Evolutionary conservation across 2,329 filamentous ascomycete species (phyloP), one percentile per base, ranked within the genome.

Genomic region (Claviceps fusiformis): DNA sequence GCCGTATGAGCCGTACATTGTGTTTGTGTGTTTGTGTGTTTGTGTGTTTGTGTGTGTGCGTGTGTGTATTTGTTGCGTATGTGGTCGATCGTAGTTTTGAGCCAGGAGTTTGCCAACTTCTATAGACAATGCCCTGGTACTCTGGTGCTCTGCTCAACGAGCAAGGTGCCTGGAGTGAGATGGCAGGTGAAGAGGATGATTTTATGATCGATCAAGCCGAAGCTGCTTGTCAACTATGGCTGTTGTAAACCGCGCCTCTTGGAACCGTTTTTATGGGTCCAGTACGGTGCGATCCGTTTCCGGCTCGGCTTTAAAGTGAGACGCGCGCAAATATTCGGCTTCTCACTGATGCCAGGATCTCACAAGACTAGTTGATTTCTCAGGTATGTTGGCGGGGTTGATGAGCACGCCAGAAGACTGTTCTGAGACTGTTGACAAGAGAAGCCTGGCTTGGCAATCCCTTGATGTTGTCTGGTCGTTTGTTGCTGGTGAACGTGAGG

Each of bases 1-100:
- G 53, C 73, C 71, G 65, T 74, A 76, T 58, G 75, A 70, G 62
- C 73, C 71, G 68, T 72, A 77, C 76, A 78, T 78, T 49, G 35
- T 55, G 45, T 5, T 15, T 44, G 24, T 50, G 4, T 27, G 15
- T 35, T 37, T 51, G 49, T 11, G 47, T 37, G 31, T 35, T 4
- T 5, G 9, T 24, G 33, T 13, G 15, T 19, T 15, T 9, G 11
- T 49, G 47, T 35, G 5, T 41, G 19, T 5, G 17, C 1, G 5
- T 50, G 49, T 41, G 9, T 27, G 24, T 24, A 24, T 52, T 35
- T 35, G 7, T 35, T 35, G 33, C 33, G 33, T 35, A 35, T 52
- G 37, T 31, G n/a, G 50, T 27, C 35, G 5, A n/a, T 31, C 7
- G 11, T 27, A 10, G 52, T 33, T 43, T 54, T 27, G 33, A 27